Conservation (phyloP, 805 yeast species). For the Candida maesae region DNA sequence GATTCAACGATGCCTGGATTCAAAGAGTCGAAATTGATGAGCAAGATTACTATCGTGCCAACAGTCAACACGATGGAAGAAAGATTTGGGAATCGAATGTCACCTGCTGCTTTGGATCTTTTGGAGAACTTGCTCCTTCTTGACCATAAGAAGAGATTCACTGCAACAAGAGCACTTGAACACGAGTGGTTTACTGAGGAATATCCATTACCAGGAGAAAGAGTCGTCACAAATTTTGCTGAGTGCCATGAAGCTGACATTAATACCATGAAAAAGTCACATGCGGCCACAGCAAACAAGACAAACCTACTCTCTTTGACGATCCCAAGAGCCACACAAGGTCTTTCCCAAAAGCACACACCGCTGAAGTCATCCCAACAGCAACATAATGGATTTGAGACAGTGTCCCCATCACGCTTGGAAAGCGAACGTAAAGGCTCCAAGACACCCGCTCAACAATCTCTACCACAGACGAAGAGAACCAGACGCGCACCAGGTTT, state of each 20-base stretch:
- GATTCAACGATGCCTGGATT: conserved; percentile 38
- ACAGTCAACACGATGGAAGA: conserved; percentile 40
- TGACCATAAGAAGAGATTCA: conserved; percentile 69
- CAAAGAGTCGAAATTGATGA: conserved; percentile 18
- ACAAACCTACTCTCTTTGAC: no score
- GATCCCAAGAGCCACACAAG: no score
- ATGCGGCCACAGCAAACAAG: not conserved
- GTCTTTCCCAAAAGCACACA: not conserved
- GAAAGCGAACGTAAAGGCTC: no score
- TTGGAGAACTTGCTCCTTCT: conserved; percentile 59
- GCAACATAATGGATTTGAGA: no score
- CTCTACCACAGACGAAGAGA: no score
- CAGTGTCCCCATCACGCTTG: no score
- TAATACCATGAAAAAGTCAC: conserved; percentile 28
- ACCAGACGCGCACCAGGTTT: no score
- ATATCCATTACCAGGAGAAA: conserved; percentile 65
- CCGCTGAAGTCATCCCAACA: not conserved
- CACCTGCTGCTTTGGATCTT: conserved; percentile 45
- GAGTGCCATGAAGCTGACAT: conserved; percentile 90
- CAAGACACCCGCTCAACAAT: no score
- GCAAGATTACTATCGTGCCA: conserved; percentile 4
- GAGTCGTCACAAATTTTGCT: conserved; percentile 48
- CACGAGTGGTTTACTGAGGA: conserved; percentile 55
- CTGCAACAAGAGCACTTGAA: conserved; percentile 73
- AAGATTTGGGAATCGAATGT: conserved; percentile 41